Evolutionary conservation across 108 stramenopile species (phyloP), one percentile per base, ranked within the genome.

Genomic region (Mayamaea pseudoterrestris): DNA sequence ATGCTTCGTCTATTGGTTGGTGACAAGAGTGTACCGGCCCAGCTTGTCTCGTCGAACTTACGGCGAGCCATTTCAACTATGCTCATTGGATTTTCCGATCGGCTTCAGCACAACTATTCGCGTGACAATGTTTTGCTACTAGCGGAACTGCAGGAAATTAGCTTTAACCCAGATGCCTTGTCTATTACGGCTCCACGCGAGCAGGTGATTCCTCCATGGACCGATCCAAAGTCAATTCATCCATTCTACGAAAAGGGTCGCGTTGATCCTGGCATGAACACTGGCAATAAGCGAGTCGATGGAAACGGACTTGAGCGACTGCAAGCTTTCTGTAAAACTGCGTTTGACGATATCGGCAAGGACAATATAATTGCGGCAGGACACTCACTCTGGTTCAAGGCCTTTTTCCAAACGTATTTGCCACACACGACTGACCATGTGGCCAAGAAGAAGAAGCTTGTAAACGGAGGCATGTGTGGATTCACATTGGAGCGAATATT

Each of bases 381-480:
- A 13, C 93, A 94, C 55, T 87, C 84, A 17, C 60, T 88, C 25
- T 91, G 84, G 77, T 94, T 91, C 56, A 70, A 84, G 20, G 65
- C 61, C 20, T 89, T 90, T 53, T 91, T 94, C 53, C 78, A 73
- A 24, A 55, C 75, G 16, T 94, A 68, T 55, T 47, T 94, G 23
- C 93, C 93, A 0, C 32, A 61, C 5, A 41, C 30, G 20, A 50
- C 61, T 28, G 70, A 83, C 6, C 87, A 89, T 50, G 54, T 73
- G 5, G 48, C 60, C 31, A 86, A 91, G 45, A 76, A 64, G 66
- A 89, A 86, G 55, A 94, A 94, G 59, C 41, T 94, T 22, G 63
- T 80, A 35, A 94, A 94, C 46, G 88, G 86, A 16, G 89, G 93
- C 25, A 46, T 69, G 35, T 84, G 78, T 13, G 69, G 75, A 43